A percentile compares a stretch with the other conserved stretches of the same genome.
These are phyloP conservation scores for Sclerotinia minor DNA, from an alignment of 2,329 filamentous ascomycete species.

Conservation along the genomic window DNA sequence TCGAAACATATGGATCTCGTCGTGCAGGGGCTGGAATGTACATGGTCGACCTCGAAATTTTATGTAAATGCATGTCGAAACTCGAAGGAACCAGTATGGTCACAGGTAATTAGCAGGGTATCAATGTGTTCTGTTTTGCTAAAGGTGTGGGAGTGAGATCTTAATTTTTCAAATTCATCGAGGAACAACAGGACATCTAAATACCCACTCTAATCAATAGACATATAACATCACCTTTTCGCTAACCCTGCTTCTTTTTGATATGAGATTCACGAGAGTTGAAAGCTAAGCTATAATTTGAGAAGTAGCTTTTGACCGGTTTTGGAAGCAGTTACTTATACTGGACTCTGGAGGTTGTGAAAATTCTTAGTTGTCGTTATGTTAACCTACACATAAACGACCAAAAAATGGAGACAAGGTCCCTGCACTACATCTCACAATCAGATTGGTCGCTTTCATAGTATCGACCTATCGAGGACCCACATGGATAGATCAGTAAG, in stretches of 20 bases:
- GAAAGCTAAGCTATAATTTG: background rate
- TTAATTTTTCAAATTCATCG: background rate
- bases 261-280: background rate
- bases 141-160: background rate
- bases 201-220: background rate
- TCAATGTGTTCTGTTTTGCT: background rate
- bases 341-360: no score
- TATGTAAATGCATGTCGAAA: background rate
- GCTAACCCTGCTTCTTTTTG: background rate
- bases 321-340: background rate
- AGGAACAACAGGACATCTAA: background rate
- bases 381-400: background rate
- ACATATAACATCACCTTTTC: background rate
- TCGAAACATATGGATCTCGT: background rate
- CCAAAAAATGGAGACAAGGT: slow-evolving; percentile 3
- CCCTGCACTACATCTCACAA: slow-evolving; percentile 9
- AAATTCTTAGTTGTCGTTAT: slow-evolving; percentile 1
- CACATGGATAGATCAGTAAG: background rate
- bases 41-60: background rate
- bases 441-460: background rate
- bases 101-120: background rate
- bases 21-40: background rate
- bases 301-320: background rate
- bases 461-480: background rate
- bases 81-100: background rate